These are phyloP conservation scores for Buxus sempervirens DNA, from an alignment of 164 flowering plant species.

Conservation along the genomic window DNA sequence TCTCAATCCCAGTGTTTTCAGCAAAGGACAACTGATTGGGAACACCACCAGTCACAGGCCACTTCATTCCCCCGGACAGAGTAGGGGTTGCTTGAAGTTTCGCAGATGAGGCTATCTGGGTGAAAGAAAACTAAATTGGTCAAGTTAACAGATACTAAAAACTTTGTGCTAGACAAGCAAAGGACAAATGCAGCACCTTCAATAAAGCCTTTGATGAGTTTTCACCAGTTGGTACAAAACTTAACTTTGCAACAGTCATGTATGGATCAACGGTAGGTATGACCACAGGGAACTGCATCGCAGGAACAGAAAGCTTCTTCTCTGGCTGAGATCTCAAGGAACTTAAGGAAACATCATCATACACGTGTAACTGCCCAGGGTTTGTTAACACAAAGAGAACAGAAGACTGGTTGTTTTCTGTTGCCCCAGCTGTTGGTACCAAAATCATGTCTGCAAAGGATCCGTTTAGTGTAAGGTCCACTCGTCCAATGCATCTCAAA, in stretches of 20 bases:
- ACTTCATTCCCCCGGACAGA: slow-evolving; percentile 30
- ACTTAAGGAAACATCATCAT: slow-evolving; percentile 48
- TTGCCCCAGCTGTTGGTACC: slow-evolving; percentile 45
- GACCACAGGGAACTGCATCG: slow-evolving; percentile 46
- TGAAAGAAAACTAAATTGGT: slow-evolving; percentile 8
- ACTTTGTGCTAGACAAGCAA: not conserved
- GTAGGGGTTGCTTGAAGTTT: slow-evolving; percentile 27
- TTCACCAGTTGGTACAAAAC: slow-evolving; percentile 28
- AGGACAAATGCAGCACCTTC: slow-evolving; percentile 40
- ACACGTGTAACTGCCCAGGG: slow-evolving; percentile 73
- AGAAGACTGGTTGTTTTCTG: slow-evolving; percentile 29
- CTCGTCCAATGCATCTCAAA: slow-evolving; percentile 54
- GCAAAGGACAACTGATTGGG: slow-evolving; percentile 34
- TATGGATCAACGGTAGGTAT: slow-evolving; percentile 59
- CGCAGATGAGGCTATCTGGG: slow-evolving; percentile 35
- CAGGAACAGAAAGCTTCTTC: slow-evolving; percentile 30
- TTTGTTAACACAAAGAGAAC: slow-evolving; percentile 69
- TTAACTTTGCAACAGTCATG: slow-evolving; percentile 59
- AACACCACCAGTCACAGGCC: slow-evolving; percentile 86
- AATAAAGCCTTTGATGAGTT: slow-evolving; percentile 37
- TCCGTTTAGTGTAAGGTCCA: slow-evolving; percentile 64
- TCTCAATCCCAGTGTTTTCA: slow-evolving; percentile 32
- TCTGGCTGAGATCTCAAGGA: slow-evolving; percentile 34
- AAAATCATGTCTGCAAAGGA: slow-evolving; percentile 86
- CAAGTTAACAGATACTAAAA: not conserved